Conservation (phyloP, 805 yeast species). For the Candida yuanshanica region DNA sequence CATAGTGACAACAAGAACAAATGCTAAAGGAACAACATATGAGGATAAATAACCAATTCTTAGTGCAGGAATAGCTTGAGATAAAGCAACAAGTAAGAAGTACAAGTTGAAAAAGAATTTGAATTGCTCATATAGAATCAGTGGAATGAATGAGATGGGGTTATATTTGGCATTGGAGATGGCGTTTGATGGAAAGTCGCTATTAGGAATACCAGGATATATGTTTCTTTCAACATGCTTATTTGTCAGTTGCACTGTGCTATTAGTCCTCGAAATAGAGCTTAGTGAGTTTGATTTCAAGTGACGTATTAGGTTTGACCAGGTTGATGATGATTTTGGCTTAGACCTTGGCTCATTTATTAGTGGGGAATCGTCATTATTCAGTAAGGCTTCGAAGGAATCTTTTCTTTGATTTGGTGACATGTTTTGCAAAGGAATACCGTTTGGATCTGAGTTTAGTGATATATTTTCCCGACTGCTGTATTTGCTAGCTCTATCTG, state of each 20-base stretch:
- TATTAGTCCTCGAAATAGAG: constrained; percentile 8
- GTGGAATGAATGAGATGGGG: constrained; percentile 80
- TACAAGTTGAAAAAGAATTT: constrained; percentile 93
- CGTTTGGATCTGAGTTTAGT: constrained; percentile 27
- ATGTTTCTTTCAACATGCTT: constrained; percentile 34
- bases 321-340: constrained; percentile 7
- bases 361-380: constrained; percentile 16
- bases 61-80: constrained; percentile 84
- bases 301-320: constrained; percentile 12
- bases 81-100: constrained; percentile 86
- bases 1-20: constrained; percentile 91
- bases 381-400: constrained; percentile 21
- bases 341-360: constrained; percentile 1
- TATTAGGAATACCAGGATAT: constrained; percentile 36
- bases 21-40: constrained; percentile 89
- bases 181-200: constrained; percentile 59
- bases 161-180: constrained; percentile 93
- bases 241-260: constrained; percentile 23
- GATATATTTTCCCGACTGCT: constrained; percentile 24
- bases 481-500: constrained; percentile 3
- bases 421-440: constrained; percentile 28
- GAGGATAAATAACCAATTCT: constrained; percentile 92
- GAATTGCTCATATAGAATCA: constrained; percentile 90
- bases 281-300: constrained; percentile 6
- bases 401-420: constrained; percentile 19